Percentiles rank a stretch among this genome's conserved stretches.
Conservation (phyloP, 2,329 filamentous ascomycete species). For the Zalaria sp. region DNA sequence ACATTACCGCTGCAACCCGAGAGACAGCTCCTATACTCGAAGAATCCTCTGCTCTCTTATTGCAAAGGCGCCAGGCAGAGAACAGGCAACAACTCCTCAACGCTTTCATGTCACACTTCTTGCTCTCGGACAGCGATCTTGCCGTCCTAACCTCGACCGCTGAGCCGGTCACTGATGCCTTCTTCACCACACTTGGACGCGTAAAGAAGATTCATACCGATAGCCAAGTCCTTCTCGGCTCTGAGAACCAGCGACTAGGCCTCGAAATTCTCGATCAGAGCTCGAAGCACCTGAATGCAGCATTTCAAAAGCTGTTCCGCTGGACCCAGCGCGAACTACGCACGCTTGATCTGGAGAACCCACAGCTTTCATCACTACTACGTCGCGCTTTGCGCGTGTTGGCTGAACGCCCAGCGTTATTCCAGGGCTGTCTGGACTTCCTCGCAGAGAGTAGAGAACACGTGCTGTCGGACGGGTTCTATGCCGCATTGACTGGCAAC, state of each 20-base stretch:
- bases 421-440: slow-evolving; percentile 85
- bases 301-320: slow-evolving; percentile 89
- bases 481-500: slow-evolving; percentile 68
- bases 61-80: slow-evolving; percentile 60
- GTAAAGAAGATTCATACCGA: slow-evolving; percentile 81
- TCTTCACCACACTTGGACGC: slow-evolving; percentile 63
- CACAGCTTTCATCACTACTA: slow-evolving; percentile 77
- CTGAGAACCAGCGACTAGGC: slow-evolving; percentile 77
- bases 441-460: slow-evolving; percentile 84
- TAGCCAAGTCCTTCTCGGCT: slow-evolving; percentile 76
- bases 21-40: slow-evolving; percentile 62
- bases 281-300: slow-evolving; percentile 71
- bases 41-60: slow-evolving; percentile 61
- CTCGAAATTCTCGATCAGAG: slow-evolving; percentile 85
- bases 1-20: slow-evolving; percentile 60
- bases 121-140: slow-evolving; percentile 69
- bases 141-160: slow-evolving; percentile 61
- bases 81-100: slow-evolving; percentile 64
- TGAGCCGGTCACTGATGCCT: slow-evolving; percentile 71
- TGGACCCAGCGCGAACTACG: slow-evolving; percentile 95
- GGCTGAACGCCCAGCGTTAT: slow-evolving; percentile 76
- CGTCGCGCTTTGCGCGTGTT: slow-evolving; percentile 72
- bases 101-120: slow-evolving; percentile 69
- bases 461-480: slow-evolving; percentile 78
- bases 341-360: slow-evolving; percentile 81